Base-by-base conservation (phyloP, 2,329 filamentous ascomycete genomes). In the Paecilomyces sp. region DNA sequence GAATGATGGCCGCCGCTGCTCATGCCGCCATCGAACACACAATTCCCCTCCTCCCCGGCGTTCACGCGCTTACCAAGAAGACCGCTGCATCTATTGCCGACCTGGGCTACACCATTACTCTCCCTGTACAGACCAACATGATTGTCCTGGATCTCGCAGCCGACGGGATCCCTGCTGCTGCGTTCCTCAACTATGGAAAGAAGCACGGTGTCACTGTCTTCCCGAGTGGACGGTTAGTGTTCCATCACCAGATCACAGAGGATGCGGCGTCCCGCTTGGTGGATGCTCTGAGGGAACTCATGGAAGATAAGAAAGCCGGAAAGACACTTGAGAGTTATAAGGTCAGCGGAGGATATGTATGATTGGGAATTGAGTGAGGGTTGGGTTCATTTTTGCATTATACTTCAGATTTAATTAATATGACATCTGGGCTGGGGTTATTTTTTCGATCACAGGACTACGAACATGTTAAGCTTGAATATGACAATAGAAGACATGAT, bases 1-100 rank as follows among this genome's bases (percentile, higher is more conserved):
- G 69, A 13, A 69, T 71, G 65, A 68, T 71, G 67, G 66, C 70
- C 1, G 66, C 69, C 8, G 67, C 67, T 8, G 69, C 66, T 13
- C 60, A 62, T 9, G 63, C 64, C 2, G 62, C 69, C 0, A 54
- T 70, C 22, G 67, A 64, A 60, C 53, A 66, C 41, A 62, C 62
- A n/a, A 57, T 69, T 34, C 67, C 67, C 2, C 59, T 62, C 11
- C 59, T 70, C 1, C 63, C 66, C 9, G 56, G 53, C 25, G 67
- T 70, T 6, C 67, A 70, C 58, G 59, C 66, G 11, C 59, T 68
- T 3, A 61, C 64, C 5, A 63, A 60, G 33, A 30, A 62, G 25
- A 65, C 66, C 3, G 68, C 67, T n/a, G 60, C 62, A 3, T 58
- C 58, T 11, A 60, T 70, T 7, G 41, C 57, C 6, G 58, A 59